These are phyloP conservation scores for Ganoderma leucocontextum DNA, from an alignment of 1,284 basidiomycete genomes.

Conservation along the genomic window DNA sequence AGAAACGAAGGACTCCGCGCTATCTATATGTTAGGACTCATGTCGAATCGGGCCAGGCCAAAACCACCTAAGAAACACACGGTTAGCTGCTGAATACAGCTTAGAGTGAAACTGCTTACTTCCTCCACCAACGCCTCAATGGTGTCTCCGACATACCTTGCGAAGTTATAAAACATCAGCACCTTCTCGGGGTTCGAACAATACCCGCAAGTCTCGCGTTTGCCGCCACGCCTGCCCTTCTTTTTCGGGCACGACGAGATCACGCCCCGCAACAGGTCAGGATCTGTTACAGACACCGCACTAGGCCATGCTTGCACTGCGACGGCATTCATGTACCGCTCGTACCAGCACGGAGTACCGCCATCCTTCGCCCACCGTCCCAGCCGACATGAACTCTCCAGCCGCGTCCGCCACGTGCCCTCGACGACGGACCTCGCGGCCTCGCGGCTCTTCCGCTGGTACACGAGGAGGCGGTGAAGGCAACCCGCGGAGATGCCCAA, in stretches of 20 bases:
- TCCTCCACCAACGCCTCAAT: conserved; percentile 17
- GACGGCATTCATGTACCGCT: conserved; percentile 11
- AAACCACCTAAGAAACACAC: neutral
- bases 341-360: conserved; percentile 20
- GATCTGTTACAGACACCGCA: neutral
- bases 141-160: conserved; percentile 16
- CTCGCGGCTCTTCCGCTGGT: conserved; percentile 22
- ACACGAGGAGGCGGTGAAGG: conserved; percentile 30
- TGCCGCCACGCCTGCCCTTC: neutral
- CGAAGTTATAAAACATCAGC: conserved; percentile 16
- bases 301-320: conserved; percentile 15
- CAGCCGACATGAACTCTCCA: conserved; percentile 10
- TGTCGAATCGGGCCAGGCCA: neutral
- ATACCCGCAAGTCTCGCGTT: neutral
- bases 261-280: conserved; percentile 5
- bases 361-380: neutral
- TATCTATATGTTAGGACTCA: neutral
- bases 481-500: conserved; percentile 20
- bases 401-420: conserved; percentile 8
- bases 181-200: conserved; percentile 10
- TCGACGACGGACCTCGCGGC: conserved; percentile 20
- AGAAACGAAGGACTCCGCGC: neutral
- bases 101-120: neutral
- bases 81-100: neutral
- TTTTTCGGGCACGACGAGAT: conserved; percentile 4